Evolutionary conservation across 306 rosid genomes (phyloP), one percentile per base, ranked within the genome.

Genomic region (Casuarina equisetifolia): DNA sequence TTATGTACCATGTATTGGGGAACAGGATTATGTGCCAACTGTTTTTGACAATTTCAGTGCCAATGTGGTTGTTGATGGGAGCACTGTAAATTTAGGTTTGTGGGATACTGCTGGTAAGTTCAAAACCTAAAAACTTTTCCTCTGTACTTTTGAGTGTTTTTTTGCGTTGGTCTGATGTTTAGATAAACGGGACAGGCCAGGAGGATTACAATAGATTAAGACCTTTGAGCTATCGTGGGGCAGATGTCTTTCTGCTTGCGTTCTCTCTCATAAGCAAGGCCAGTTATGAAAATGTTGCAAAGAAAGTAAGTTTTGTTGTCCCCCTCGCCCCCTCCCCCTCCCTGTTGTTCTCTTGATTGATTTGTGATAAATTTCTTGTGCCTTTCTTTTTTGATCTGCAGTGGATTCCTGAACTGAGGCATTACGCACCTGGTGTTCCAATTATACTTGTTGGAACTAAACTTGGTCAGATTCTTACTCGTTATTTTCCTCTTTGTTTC

Each of bases 381-480:
- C 79, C 61, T 45, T 66, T 42, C 9, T 39, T 32, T 61, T 57
- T 75, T 42, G 49, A 48, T 80, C 57, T 83, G 57, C 82, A 94
- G 98, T 94, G 98, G 98, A 84, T 94, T 84, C 95, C 96, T 78
- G 98, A 94, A 81, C 74, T 94, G 89, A 90, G 94, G 95, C 98
- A 94, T 87, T 94, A 92, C 87, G 98, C 98, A 75, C 97, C 97
- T 46, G 97, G 97, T 62, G 93, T 94, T 81, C 98, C 98, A 50
- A 87, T 94, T 81, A 89, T 94, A 77, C 97, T 94, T 16, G 97
- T 94, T 80, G 98, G 98, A 75, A 94, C 98, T 13, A 94, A 94
- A 85, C 97, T 94, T 69, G 98, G 98, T 94, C 78, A 92, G 91
- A 85, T 63, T 86, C 90, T 85, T 77, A 53, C 79, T 64, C 83